A percentile compares a stretch with the other conserved stretches of the same genome.
Conservation (phyloP, 2,329 filamentous ascomycete genomes). For the Monosporascus sp. region DNA sequence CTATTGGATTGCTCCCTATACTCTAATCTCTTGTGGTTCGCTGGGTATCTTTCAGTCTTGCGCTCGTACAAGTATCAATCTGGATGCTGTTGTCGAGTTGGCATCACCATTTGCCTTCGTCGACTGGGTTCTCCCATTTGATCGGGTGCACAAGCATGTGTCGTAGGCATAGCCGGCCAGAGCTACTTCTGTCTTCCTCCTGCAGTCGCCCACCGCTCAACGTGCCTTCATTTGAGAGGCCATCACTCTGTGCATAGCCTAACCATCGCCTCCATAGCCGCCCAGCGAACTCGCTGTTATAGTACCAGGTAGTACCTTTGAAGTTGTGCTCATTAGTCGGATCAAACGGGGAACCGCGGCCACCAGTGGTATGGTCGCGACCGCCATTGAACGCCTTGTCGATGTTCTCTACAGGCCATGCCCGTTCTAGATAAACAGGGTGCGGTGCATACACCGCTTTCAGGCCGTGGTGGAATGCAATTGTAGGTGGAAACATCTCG, state of each 20-base stretch:
- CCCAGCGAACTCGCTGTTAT: slow-evolving; percentile 70
- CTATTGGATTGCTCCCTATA: no score
- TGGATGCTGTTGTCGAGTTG: no score
- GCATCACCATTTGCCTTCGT: slow-evolving; percentile 25
- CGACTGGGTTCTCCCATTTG: slow-evolving; percentile 57
- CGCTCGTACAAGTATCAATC: no score
- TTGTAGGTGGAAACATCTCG: slow-evolving; percentile 71
- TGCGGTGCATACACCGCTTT: slow-evolving; percentile 80
- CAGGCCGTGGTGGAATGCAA: slow-evolving; percentile 69
- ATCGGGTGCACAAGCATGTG: slow-evolving; percentile 79
- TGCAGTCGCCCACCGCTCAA: slow-evolving; percentile 48
- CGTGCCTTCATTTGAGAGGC: slow-evolving; percentile 41
- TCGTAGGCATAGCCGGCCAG: slow-evolving; percentile 70
- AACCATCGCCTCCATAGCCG: slow-evolving; percentile 79
- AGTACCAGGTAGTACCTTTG: slow-evolving; percentile 79
- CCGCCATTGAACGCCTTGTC: slow-evolving; percentile 77
- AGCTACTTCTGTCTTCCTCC: slow-evolving; percentile 38
- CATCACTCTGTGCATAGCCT: slow-evolving; percentile 50
- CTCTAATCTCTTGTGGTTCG: no score
- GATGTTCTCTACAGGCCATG: slow-evolving; percentile 64
- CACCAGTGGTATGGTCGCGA: slow-evolving; percentile 59
- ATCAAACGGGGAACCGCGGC: slow-evolving; percentile 62
- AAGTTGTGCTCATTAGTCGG: slow-evolving; percentile 74
- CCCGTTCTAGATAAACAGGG: slow-evolving; percentile 71
- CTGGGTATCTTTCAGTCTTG: no score